Evolutionary conservation across 1,284 basidiomycete species (phyloP), one percentile per base, ranked within the genome.

Genomic region (Moesziomyces globuligerus): DNA sequence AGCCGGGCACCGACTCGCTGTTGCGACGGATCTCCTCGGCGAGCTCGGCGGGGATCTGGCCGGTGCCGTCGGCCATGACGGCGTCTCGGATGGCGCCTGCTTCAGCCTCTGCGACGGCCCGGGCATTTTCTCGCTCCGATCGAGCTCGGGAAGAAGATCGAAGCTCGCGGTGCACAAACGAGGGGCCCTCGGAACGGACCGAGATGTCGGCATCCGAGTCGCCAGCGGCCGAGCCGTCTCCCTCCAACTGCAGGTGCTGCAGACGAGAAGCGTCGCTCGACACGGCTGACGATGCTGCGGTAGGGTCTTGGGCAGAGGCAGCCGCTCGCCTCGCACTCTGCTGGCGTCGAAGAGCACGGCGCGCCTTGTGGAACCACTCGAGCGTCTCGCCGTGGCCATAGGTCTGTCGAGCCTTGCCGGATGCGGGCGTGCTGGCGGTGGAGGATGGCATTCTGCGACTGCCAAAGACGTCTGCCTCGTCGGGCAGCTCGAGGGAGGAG

Each of bases 311-410:
- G 23, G 38, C 13, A 6, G 48, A 39, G 32, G 48, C 50, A 4
- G 48, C 51, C 3, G 52, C 54, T 45, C 49, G 48, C 25, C 64
- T 55, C 25, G 53, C 53, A 23, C 60, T 48, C 32, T 61, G 57
- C 47, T 70, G 67, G 5, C 58, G 66, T 48, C 49, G 53, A 40
- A 75, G 51, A 0, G 69, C 72, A 34, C 58, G 52, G 4, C 72
- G 52, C 20, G 72, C 69, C 32, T 66, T 68, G 57, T 75, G 72
- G 50, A 75, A 72, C 72, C 72, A 75, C 32, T 75, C 59, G 10
- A 72, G 65, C 40, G 69, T 72, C 61, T 72, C 60, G 28, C 53
- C 69, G 15, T 51, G 44, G 11, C 60, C 59, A 29, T 65, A 64
- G 21, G 32, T 48, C 36, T 58, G 56, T 38, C 53, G 39, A 18